Evolutionary conservation across 495 filamentous ascomycete species (phyloP), one percentile per base, ranked within the genome.

Genomic region (Daldinia caldariorum): DNA sequence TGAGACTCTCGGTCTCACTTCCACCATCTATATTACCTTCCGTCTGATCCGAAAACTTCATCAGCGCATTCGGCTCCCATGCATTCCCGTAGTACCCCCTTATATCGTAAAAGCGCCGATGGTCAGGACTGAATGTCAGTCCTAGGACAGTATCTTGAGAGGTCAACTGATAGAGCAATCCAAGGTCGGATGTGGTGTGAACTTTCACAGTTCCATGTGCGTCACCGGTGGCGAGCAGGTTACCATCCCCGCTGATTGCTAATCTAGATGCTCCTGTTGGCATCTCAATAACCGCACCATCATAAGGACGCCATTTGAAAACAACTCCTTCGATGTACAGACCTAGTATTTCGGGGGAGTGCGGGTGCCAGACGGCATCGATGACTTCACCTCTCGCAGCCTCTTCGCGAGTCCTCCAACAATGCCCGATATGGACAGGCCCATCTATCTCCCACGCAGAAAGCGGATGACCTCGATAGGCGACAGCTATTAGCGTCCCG

Each of bases 31-130:
- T 22, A n/a, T 14, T 34, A 37, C n/a, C 32, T 8, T n/a, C n/a
- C 10, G 50, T 56, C 58, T 74, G 72, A 49, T 77, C 75, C 38
- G 60, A 61, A 58, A 59, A 72, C 59, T 58, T 69, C 38, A 77
- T 43, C 49, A 77, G 50, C 18, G 63, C 51, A 51, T 70, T 74
- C 7, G 73, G 76, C 66, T 77, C 73, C 76, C 73, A 77, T 12
- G 50, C 71, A 55, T 76, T 77, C 9, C 62, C 70, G 53, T 74
- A 74, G 14, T 59, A 60, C 0, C 72, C 75, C 60, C 76, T 53
- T 12, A 76, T 63, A 20, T 79, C 76, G 39, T 77, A 79, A 32
- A 79, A 49, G 8, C 76, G 75, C 31, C 54, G 43, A n/a, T 56
- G 12, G 31, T 77, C 76, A 29, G 73, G 73, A 50, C 71, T 70